Evolutionary conservation across 768 basidiomycete species (phyloP), one percentile per base, ranked within the genome.

Genomic region (Epithele typhae): DNA sequence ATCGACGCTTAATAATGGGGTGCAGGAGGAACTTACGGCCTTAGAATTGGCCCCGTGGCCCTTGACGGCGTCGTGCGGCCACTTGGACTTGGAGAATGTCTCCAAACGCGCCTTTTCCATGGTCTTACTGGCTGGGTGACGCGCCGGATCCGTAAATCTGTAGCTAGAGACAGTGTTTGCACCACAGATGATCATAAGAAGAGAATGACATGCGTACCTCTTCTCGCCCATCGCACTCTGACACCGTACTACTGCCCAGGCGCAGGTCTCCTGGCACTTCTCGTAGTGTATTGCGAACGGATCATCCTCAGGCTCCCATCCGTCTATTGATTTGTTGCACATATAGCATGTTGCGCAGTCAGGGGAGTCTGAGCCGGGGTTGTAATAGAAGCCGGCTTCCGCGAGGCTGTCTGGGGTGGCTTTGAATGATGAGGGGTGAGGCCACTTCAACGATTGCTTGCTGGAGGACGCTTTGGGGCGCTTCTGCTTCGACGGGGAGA

Each of bases 351-450:
- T 73, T 18, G 87, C 92, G 56, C 79, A 83, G 65, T 93, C 90
- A 14, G 70, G 71, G 49, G 84, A 81, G 19, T 81, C 77, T 48
- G 70, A 68, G 53, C 76, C 78, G 0, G 90, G 90, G 52, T 73
- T 73, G 66, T 76, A 93, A 72, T 80, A 94, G 69, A 95, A 97
- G 8, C 94, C 94, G 2, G 94, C 94, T 54, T 86, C 81, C 2
- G 94, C 86, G 14, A 98, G 79, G 3, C 77, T 73, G 43, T 75
- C 66, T 1, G 93, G 83, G 41, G 79, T 92, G 37, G 93, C 84
- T 41, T 68, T 66, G 62, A 80, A 88, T 15, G 68, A 57, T 0
- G 64, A 35, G 0, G 86, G 77, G 54, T 94, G 88, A 0, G 92
- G 85, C 90, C 92, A 97, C 66, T 80, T 86, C 0, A 79, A 69